phyloP scores from a whole-genome alignment of 345 rosid species.

The Populus davidiana region DNA sequence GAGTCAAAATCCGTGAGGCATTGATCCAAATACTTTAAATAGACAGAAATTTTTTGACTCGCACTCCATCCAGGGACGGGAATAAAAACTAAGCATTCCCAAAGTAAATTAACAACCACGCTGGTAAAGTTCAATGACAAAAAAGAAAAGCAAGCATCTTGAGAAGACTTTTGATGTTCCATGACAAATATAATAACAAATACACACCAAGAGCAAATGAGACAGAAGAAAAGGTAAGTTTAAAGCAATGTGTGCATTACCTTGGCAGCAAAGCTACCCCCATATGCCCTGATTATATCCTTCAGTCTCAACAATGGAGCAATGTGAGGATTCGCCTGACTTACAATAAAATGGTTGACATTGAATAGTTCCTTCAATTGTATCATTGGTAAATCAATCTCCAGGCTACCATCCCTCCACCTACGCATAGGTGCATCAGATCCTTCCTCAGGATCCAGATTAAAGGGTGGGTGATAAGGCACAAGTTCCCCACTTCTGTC shows the following conservation, averaged over 20 bases:
- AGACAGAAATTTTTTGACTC: background rate
- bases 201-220: background rate
- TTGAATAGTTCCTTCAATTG: slow-evolving; percentile 94
- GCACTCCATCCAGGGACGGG: background rate
- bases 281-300: slow-evolving; percentile 74
- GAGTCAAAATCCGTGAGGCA: background rate
- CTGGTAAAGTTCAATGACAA: background rate
- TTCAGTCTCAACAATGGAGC: slow-evolving; percentile 77
- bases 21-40: background rate
- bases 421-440: slow-evolving; percentile 58
- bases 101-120: background rate
- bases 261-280: slow-evolving; percentile 99
- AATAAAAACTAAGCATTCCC: background rate
- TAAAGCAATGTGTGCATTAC: slow-evolving; percentile 34
- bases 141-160: background rate
- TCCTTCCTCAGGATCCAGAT: slow-evolving; percentile 78
- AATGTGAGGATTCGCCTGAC: slow-evolving; percentile 98
- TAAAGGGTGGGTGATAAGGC: slow-evolving; percentile 95
- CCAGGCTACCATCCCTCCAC: slow-evolving; percentile 99
- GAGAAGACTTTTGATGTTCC: background rate
- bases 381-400: slow-evolving; percentile 97
- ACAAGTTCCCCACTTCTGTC: slow-evolving; percentile 89
- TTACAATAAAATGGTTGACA: slow-evolving; percentile 95
- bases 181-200: background rate
- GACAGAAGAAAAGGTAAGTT: background rate